Base-by-base conservation (phyloP, 2,329 filamentous ascomycete genomes). In the Pleurostoma richardsiae region DNA sequence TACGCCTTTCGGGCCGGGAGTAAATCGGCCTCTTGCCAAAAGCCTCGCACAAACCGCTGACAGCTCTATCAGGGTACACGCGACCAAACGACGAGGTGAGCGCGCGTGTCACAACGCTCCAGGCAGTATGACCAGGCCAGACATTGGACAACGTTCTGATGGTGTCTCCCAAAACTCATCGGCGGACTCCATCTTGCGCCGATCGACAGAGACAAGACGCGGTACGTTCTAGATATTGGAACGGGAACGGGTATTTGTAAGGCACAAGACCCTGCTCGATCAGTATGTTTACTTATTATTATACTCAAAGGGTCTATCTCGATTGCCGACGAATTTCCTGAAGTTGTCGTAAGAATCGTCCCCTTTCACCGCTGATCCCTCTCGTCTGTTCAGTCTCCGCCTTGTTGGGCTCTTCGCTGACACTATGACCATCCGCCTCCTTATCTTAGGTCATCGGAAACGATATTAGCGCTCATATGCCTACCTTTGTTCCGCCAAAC, bases 241-340 rank as follows among this genome's bases (percentile, higher is more conserved):
- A 71, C 68, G 0, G 70, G 70, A 6, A 70, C 66, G 3, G 70
- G 70, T 4, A 67, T 69, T 31, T 72, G 69, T 56, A 47, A 7
- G 46, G 4, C n/a, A 27, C 29, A 8, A 8, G 29, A 19, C 6
- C 33, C 33, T n/a, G 8, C 33, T 8, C 33, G 8, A n/a, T n/a
- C n/a, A 8, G 33, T n/a, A n/a, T 36, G n/a, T n/a, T 36, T 45
- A 29, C 36, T 33, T 11, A 11, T 28, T 29, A 19, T n/a, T 29
- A 5, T 10, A 39, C 43, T 27, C 19, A 30, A 3, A 55, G 52
- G 53, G 70, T 64, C 68, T 4, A 68, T 73, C n/a, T 64, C 68
- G 31, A 63, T 70, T 42, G 66, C 57, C 5, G 59, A 66, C 40
- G 45, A 55, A 11, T 62, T 59, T 43, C 61, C 65, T n/a, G 28